These are phyloP conservation scores for Mycena vulgaris DNA, from an alignment of 768 basidiomycete species.

Conservation along the genomic window DNA sequence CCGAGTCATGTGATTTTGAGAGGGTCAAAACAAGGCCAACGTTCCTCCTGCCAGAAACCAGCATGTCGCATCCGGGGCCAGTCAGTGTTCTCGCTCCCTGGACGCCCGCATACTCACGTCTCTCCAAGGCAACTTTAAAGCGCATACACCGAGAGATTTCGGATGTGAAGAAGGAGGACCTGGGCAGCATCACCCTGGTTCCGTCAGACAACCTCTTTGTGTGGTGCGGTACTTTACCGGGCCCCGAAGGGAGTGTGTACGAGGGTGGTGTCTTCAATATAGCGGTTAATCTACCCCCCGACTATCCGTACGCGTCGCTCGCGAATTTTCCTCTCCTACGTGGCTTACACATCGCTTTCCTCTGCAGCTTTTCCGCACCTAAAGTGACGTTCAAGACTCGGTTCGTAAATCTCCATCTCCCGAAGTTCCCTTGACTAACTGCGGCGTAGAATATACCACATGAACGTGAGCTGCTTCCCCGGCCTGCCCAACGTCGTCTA, in stretches of 20 bases:
- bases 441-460: slow-evolving; percentile 81
- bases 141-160: slow-evolving; percentile 88
- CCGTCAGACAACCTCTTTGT: slow-evolving; percentile 77
- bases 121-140: slow-evolving; percentile 74
- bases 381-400: slow-evolving; percentile 82
- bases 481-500: background rate
- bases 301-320: slow-evolving; percentile 81
- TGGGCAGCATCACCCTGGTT: slow-evolving; percentile 78
- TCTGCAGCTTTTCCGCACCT: slow-evolving; percentile 81
- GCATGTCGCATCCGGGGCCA: slow-evolving; percentile 29
- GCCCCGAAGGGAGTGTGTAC: slow-evolving; percentile 87
- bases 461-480: slow-evolving; percentile 69
- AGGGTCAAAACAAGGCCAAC: slow-evolving; percentile 3
- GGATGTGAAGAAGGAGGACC: slow-evolving; percentile 87
- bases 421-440: background rate
- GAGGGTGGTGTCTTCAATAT: slow-evolving; percentile 84
- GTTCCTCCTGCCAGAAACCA: background rate
- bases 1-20: background rate
- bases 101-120: background rate
- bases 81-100: slow-evolving; percentile 7
- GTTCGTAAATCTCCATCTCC: slow-evolving; percentile 53
- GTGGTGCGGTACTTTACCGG: slow-evolving; percentile 86
- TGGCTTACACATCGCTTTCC: slow-evolving; percentile 16
- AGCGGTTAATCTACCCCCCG: slow-evolving; percentile 73
- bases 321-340: slow-evolving; percentile 12